A percentile compares a stretch with the other conserved stretches of the same genome.
These are phyloP conservation scores for Aspergillus avenaceus DNA, from an alignment of 495 filamentous ascomycete genomes.

Conservation along the genomic window DNA sequence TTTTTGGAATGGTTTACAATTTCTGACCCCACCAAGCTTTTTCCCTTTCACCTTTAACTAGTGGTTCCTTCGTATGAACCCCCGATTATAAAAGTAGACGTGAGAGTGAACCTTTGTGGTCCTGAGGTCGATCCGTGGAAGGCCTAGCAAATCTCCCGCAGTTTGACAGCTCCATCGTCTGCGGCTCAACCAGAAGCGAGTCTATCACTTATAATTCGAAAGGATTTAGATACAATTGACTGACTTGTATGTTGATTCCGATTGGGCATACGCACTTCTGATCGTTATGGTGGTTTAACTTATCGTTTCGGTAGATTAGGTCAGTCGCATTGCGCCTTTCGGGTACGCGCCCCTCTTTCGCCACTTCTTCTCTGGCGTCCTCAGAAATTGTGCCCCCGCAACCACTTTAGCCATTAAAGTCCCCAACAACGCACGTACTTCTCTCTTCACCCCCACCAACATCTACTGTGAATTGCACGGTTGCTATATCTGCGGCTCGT, in stretches of 20 bases:
- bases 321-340: neutral
- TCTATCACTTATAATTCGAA: constrained; percentile 8
- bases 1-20: constrained; percentile 7
- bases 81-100: constrained; percentile 10
- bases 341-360: constrained; percentile 13
- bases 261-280: neutral
- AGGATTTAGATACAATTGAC: no score
- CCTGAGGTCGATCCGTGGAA: constrained; percentile 32
- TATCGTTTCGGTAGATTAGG: neutral
- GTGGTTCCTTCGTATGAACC: constrained; percentile 11
- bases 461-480: neutral
- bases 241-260: neutral
- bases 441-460: neutral
- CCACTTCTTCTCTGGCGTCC: constrained; percentile 9
- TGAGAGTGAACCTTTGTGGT: constrained; percentile 20
- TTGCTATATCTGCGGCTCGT: neutral
- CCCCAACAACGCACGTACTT: neutral
- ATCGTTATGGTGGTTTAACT: constrained; percentile 4
- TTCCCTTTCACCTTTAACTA: constrained; percentile 6
- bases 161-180: constrained; percentile 29
- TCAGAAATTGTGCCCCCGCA: constrained; percentile 3
- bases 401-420: neutral
- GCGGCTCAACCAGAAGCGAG: constrained; percentile 27
- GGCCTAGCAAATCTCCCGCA: constrained; percentile 36
- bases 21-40: constrained; percentile 2